Percentiles rank a stretch among this genome's conserved stretches.
phyloP scores from a whole-genome alignment of 108 stramenopile genomes.

The Fragilaria crotonensis region DNA sequence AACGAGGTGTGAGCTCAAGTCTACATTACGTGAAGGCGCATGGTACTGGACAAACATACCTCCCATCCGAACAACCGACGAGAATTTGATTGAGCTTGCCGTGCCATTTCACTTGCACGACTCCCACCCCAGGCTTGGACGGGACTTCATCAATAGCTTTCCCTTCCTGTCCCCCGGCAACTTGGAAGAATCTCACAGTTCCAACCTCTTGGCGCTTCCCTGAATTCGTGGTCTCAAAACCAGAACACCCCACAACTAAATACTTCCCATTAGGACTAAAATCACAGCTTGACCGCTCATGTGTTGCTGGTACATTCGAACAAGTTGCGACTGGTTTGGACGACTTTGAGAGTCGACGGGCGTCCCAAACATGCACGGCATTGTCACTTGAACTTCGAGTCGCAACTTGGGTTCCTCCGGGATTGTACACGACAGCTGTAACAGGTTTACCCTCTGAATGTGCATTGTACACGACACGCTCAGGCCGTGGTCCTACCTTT shows the following conservation, averaged over 20 bases:
- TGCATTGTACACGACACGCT: constrained; percentile 39
- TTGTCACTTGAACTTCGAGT: constrained; percentile 51
- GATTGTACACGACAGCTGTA: constrained; percentile 30
- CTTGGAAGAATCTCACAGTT: constrained; percentile 7
- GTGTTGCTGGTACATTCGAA: constrained; percentile 25
- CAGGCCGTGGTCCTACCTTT: constrained; percentile 34
- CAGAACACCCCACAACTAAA: constrained; percentile 54
- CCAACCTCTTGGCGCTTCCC: constrained; percentile 2
- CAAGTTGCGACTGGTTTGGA: constrained; percentile 32
- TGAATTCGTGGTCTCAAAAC: constrained; percentile 16
- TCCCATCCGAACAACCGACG: constrained; percentile 51
- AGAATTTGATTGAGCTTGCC: constrained; percentile 76
- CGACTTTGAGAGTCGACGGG: constrained; percentile 16
- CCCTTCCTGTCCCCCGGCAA: constrained; percentile 2
- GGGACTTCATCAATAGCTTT: not conserved
- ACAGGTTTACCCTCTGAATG: constrained; percentile 44
- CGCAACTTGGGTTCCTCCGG: constrained; percentile 43
- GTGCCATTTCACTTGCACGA: constrained; percentile 66
- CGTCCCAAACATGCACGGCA: constrained; percentile 55
- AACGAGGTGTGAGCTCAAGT: not conserved
- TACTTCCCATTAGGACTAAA: constrained; percentile 66
- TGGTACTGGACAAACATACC: constrained; percentile 11
- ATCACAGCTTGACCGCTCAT: constrained; percentile 43
- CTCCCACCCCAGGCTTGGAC: not conserved
- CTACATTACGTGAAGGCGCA: not conserved